Conservation (phyloP, 345 rosid species). For the Lepidium aucheri region DNA sequence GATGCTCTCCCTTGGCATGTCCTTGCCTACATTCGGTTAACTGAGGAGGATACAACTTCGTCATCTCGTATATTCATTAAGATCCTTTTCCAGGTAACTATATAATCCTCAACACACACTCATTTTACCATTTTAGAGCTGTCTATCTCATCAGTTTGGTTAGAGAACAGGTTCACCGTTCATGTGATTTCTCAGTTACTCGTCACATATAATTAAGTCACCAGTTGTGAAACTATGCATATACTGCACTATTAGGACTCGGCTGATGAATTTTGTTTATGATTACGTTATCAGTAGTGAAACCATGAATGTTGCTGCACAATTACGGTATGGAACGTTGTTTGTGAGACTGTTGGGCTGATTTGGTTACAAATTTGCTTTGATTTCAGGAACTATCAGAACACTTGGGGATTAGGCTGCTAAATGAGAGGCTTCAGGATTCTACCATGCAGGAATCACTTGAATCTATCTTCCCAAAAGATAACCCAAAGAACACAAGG, state of each 20-base stretch:
- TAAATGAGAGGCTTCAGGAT: constrained; percentile 73
- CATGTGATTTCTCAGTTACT: constrained; percentile 2
- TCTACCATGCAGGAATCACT: constrained; percentile 65
- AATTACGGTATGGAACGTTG: too few species aligned
- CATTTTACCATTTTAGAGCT: background rate
- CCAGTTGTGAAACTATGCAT: too few species aligned
- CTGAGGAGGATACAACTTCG: constrained; percentile 91
- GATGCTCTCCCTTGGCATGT: constrained; percentile 93
- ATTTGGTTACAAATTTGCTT: background rate
- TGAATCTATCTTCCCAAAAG: constrained; percentile 72
- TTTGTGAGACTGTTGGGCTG: background rate
- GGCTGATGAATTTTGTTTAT: too few species aligned
- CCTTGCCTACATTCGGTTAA: constrained; percentile 63
- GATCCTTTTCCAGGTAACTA: constrained; percentile 96
- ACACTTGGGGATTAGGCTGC: constrained; percentile 77
- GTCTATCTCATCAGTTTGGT: background rate
- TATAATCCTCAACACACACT: background rate
- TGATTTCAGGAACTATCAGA: constrained; percentile 70
- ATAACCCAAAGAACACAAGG: constrained; percentile 55
- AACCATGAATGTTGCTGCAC: too few species aligned
- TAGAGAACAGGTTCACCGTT: background rate
- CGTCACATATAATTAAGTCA: too few species aligned
- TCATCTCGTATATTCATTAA: constrained; percentile 84
- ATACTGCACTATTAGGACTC: too few species aligned
- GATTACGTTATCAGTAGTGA: too few species aligned